Evolutionary conservation across 495 filamentous ascomycete species (phyloP), one percentile per base, ranked within the genome.

Genomic region (Polyplosphaeria fusca): DNA sequence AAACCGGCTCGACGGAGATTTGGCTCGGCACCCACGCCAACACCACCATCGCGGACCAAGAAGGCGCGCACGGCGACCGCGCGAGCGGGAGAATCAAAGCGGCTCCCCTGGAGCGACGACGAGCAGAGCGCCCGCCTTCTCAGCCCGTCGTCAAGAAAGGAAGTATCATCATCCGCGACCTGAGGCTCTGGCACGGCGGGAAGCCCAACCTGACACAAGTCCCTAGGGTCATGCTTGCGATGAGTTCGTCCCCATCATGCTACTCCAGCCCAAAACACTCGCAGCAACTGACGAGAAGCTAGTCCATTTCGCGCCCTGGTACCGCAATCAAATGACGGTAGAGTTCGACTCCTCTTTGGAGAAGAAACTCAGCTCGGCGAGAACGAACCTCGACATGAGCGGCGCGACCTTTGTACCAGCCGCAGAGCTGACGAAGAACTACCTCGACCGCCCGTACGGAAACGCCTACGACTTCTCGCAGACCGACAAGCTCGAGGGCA

Each of bases 111-210:
- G 71, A 76, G 16, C 62, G 69, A 49, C 67, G 71, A 14, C 56
- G 71, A 7, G 58, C 53, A n/a, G 60, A 69, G 4, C 59, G 74
- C 18, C 70, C 75, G 2, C 80, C 79, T 2, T 65, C 70, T 20
- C 81, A 84, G 61, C 77, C 77, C 0, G 50, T 64, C 3, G 70
- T 80, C 1, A 71, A 73, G 22, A 82, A 80, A 49, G 79, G 81
- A 0, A 75, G 75, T 40, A 60, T 83, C 9, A 64, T 82, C 22
- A 56, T 84, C 9, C 70, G 82, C 3, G 81, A 84, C 64, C 65
- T 83, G 47, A 64, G 81, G 20, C 71, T 84, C 3, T 85, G 80
- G 80, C 80, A 85, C 66, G 79, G 77, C 5, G 82, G 82, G 0
- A 79, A 80, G 72, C 81, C 79, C 9, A 85, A 84, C 54, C 55